phyloP scores from a whole-genome alignment of 148 eudicot genomes.

The Vaccinium macrocarpon region DNA sequence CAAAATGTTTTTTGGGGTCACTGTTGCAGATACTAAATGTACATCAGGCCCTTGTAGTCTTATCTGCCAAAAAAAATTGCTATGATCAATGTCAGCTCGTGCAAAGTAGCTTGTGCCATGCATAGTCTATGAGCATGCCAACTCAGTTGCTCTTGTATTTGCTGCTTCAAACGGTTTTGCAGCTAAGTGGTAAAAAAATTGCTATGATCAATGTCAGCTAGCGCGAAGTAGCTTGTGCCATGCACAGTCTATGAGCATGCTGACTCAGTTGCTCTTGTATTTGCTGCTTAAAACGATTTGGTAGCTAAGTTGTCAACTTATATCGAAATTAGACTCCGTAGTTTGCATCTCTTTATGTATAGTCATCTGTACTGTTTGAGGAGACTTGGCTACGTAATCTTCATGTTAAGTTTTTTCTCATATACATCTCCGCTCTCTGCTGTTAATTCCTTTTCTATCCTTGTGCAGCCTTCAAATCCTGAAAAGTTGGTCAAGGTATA shows the following conservation, averaged over 20 bases:
- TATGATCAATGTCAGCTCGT: too few species aligned
- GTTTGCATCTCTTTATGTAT: background rate
- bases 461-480: conserved; percentile 10
- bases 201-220: too few species aligned
- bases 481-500: background rate
- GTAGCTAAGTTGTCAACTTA: background rate
- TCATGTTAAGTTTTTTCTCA: background rate
- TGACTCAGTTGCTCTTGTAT: too few species aligned
- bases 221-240: too few species aligned
- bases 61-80: too few species aligned
- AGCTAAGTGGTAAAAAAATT: background rate
- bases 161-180: background rate
- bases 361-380: background rate
- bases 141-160: too few species aligned
- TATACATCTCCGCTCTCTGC: background rate
- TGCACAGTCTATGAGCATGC: too few species aligned
- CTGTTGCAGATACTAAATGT: too few species aligned
- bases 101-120: too few species aligned
- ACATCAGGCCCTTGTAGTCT: too few species aligned
- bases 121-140: too few species aligned
- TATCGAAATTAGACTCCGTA: background rate
- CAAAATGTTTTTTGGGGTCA: too few species aligned
- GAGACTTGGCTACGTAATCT: background rate
- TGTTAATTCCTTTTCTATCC: background rate
- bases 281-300: background rate